Conservation (phyloP, 768 basidiomycete species). For the Tricholoma furcatifolium region DNA sequence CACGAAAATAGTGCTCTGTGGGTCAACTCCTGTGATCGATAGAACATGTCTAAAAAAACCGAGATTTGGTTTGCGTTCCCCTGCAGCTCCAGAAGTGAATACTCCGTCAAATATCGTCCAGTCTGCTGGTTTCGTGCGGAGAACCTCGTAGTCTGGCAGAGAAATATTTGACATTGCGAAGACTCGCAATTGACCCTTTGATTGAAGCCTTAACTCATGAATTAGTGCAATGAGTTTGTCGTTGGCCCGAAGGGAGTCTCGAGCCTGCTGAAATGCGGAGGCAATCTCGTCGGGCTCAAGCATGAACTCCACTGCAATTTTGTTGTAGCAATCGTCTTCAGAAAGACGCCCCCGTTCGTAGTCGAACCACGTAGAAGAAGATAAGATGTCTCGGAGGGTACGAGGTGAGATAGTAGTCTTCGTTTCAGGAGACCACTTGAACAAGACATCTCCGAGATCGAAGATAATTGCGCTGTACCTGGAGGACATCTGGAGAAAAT, state of each 20-base stretch:
- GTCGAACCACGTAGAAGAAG: slow-evolving; percentile 48
- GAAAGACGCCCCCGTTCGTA: slow-evolving; percentile 49
- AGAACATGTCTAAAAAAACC: slow-evolving; percentile 53
- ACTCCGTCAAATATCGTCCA: slow-evolving; percentile 49
- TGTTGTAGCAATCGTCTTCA: slow-evolving; percentile 42
- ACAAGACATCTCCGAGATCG: slow-evolving; percentile 57
- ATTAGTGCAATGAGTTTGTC: slow-evolving; percentile 45
- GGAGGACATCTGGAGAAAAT: slow-evolving; percentile 6
- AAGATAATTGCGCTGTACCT: slow-evolving; percentile 41
- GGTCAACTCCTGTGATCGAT: slow-evolving; percentile 41
- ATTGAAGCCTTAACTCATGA: slow-evolving; percentile 40
- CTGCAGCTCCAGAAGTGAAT: slow-evolving; percentile 50
- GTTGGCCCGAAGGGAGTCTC: slow-evolving; percentile 45
- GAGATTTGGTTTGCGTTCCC: slow-evolving; percentile 57
- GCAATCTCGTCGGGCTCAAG: slow-evolving; percentile 38
- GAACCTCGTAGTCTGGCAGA: slow-evolving; percentile 45
- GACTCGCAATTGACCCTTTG: slow-evolving; percentile 33
- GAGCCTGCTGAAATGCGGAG: slow-evolving; percentile 44
- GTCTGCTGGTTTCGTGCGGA: slow-evolving; percentile 43
- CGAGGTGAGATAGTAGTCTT: slow-evolving; percentile 41
- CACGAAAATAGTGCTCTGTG: slow-evolving; percentile 48
- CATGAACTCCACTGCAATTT: slow-evolving; percentile 38
- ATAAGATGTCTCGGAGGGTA: slow-evolving; percentile 40
- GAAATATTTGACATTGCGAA: slow-evolving; percentile 65
- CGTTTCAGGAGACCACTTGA: slow-evolving; percentile 50